phyloP scores from a whole-genome alignment of 148 eudicot genomes.

The Chenopodium album region DNA sequence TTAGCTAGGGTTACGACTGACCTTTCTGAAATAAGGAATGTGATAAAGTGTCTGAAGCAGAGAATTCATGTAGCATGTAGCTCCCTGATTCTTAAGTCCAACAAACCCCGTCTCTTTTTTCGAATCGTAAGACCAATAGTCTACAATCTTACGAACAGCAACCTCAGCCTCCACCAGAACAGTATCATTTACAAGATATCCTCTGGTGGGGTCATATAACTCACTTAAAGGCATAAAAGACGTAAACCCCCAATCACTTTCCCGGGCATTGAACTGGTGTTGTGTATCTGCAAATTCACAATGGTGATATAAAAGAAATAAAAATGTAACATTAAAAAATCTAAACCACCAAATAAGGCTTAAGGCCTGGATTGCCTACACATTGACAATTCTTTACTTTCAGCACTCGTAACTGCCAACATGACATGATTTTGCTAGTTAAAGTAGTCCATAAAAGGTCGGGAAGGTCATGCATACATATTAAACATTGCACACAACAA shows the following conservation, averaged over 20 bases:
- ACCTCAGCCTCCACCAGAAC: slow-evolving; percentile 88
- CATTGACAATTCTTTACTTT: background rate
- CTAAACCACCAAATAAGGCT: background rate
- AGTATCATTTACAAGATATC: slow-evolving; percentile 77
- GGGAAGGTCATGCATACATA: background rate
- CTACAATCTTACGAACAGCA: slow-evolving; percentile 75
- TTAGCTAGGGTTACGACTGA: slow-evolving; percentile 23
- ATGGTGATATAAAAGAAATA: slow-evolving; percentile 9
- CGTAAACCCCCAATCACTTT: slow-evolving; percentile 99
- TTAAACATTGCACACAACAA: background rate
- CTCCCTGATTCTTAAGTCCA: slow-evolving; percentile 97
- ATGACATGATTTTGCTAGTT: background rate
- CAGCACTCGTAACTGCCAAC: background rate
- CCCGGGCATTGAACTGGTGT: slow-evolving; percentile 87
- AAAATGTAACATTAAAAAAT: background rate
- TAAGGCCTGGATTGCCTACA: background rate
- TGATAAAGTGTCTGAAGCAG: slow-evolving; percentile 91
- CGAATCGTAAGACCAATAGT: slow-evolving; percentile 91
- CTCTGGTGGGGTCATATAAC: slow-evolving; percentile 79
- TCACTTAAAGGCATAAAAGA: slow-evolving; percentile 94
- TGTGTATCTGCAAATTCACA: slow-evolving; percentile 69
- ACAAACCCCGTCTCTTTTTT: slow-evolving; percentile 96
- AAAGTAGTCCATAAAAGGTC: background rate
- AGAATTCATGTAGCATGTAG: slow-evolving; percentile 97
- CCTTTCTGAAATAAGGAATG: slow-evolving; percentile 95